phyloP scores from a whole-genome alignment of 805 yeast genomes.

The Ogataea trehaloabstinens region DNA sequence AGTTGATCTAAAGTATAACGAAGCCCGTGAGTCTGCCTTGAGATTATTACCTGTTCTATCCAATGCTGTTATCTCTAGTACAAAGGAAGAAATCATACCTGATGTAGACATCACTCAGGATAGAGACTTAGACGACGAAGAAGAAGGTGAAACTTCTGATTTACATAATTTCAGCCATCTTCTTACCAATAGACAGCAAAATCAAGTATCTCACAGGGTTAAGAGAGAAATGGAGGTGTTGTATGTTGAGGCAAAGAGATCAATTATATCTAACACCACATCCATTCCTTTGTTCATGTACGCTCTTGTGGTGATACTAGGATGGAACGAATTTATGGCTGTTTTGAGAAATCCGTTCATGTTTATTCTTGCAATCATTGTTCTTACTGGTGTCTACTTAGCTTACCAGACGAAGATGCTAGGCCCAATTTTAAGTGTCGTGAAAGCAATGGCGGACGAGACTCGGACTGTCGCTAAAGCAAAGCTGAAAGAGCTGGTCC shows the following conservation, averaged over 20 bases:
- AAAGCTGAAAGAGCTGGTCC: conserved; percentile 55
- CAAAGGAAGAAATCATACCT: conserved; percentile 58
- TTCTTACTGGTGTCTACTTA: conserved; percentile 61
- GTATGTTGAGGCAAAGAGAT: conserved; percentile 84
- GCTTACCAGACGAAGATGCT: conserved; percentile 70
- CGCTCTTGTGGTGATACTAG: conserved; percentile 67
- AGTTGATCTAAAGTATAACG: conserved; percentile 61
- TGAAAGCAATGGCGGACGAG: conserved; percentile 56
- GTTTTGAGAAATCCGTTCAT: conserved; percentile 83
- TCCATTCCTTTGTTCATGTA: conserved; percentile 85
- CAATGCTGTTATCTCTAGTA: conserved; percentile 47
- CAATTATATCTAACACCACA: conserved; percentile 72
- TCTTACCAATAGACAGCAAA: conserved; percentile 55
- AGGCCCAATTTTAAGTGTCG: conserved; percentile 68
- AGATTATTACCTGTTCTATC: conserved; percentile 58
- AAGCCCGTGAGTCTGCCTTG: conserved; percentile 59
- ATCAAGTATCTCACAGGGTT: conserved; percentile 54
- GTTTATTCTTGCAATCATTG: conserved; percentile 57
- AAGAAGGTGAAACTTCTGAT: conserved; percentile 32
- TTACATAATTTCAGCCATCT: conserved; percentile 52
- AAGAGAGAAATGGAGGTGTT: conserved; percentile 75
- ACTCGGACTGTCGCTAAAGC: conserved; percentile 55
- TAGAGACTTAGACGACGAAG: conserved; percentile 33
- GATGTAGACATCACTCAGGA: conserved; percentile 45
- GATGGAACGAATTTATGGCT: conserved; percentile 95